phyloP scores from a whole-genome alignment of 2,329 filamentous ascomycete genomes.

The Biscogniauxia mediterranea region DNA sequence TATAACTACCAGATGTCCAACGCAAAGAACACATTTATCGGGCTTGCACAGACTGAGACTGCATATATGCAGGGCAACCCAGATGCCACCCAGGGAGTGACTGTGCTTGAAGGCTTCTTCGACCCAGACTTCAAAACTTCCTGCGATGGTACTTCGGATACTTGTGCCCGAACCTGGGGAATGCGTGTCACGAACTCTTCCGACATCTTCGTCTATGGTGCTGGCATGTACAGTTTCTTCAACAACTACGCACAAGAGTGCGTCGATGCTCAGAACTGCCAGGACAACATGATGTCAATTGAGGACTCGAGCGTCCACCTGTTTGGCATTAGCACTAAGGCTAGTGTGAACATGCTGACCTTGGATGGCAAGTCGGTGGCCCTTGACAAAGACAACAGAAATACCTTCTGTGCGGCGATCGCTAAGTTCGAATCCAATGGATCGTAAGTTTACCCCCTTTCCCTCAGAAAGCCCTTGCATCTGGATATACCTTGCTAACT shows the following conservation, averaged over 20 bases:
- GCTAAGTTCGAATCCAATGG: conserved; percentile 44
- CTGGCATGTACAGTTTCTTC: conserved; percentile 79
- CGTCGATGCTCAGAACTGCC: conserved; percentile 65
- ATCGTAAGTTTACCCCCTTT: conserved; percentile 1
- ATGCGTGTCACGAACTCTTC: conserved; percentile 67
- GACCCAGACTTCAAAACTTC: conserved; percentile 67
- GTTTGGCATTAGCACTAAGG: conserved; percentile 73
- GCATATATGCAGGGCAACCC: conserved; percentile 87
- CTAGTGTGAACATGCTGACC: conserved; percentile 70
- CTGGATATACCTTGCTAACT: neutral
- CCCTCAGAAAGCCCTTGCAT: neutral
- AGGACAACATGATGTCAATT: conserved; percentile 73
- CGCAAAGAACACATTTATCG: conserved; percentile 78
- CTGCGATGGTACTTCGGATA: conserved; percentile 45
- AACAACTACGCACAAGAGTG: conserved; percentile 77
- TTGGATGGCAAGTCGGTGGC: conserved; percentile 54
- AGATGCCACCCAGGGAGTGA: conserved; percentile 65
- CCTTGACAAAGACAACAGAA: conserved; percentile 60
- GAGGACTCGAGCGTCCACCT: conserved; percentile 63
- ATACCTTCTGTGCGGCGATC: conserved; percentile 63
- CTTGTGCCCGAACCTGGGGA: conserved; percentile 75
- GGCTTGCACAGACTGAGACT: conserved; percentile 84
- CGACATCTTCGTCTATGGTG: conserved; percentile 68
- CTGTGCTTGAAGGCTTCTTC: conserved; percentile 51
- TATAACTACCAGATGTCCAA: conserved; percentile 85